Evolutionary conservation across 805 yeast genomes (phyloP), one percentile per base, ranked within the genome.

Genomic region (Millerago galiae): DNA sequence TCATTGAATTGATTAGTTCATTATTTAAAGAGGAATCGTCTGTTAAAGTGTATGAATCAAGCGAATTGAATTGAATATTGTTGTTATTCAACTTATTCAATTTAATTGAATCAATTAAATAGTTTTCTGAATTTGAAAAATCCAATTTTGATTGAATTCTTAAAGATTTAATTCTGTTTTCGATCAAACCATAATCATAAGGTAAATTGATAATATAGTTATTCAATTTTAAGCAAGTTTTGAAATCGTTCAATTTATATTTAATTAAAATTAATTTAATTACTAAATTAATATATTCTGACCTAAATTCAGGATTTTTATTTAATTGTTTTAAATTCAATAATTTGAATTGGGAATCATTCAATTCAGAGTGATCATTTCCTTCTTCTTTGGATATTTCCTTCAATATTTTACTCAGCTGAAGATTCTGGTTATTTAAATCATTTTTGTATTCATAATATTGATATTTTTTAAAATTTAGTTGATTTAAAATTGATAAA

Each of bases 241-340:
- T 54, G 1, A 53, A 15, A 27, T 63, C 57, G 1, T 59, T 60
- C 5, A 40, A 16, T 24, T 55, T 55, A 4, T 49, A 53, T 40
- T 65, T 54, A 1, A 68, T 59, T 21, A 68, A 35, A 0, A 72
- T 70, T 47, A 61, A 60, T 48, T 75, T 57, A 8, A 67, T 40
- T 5, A 71, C 48, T 10, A 71, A 48, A 51, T 72, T 73, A 13
- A 70, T 40, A 44, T 67, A 70, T 0, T 52, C 46, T 4, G 54
- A 28, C 49, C 65, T 61, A 37, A 54, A 59, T 24, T 60, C 56
- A 36, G 49, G 49, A 37, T 53, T 59, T 41, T 49, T 45, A 9
- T 53, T 45, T 14, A 64, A 38, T 24, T 54, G 46, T 10, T 51
- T 53, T 36, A 53, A 55, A 21, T 41, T 54, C 29, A 51, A 48